These are phyloP conservation scores for Ammopiptanthus mongolicus DNA, from an alignment of 306 rosid species.

Conservation along the genomic window DNA sequence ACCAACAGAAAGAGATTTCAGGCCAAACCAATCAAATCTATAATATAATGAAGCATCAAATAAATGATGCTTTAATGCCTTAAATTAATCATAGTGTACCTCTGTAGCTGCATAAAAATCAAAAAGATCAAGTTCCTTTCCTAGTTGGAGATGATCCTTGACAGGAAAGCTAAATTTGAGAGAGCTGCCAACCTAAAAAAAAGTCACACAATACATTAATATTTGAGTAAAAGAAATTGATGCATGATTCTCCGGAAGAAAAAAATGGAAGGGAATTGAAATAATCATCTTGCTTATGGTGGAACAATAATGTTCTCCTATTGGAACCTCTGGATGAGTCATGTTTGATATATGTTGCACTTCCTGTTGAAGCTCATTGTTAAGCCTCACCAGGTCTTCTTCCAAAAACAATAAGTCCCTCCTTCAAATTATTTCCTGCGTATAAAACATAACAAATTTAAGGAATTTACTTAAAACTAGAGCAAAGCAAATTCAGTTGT, in stretches of 20 bases:
- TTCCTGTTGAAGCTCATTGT: constrained; percentile 80
- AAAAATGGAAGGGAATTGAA: background rate
- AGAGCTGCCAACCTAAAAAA: constrained; percentile 66
- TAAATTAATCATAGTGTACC: constrained; percentile 49
- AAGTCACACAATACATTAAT: constrained; percentile 12
- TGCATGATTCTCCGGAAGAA: background rate
- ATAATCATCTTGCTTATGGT: constrained; percentile 52
- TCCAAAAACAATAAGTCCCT: constrained; percentile 66
- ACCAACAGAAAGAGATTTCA: constrained; percentile 23
- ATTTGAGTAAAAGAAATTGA: constrained; percentile 10
- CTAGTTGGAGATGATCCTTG: constrained; percentile 91
- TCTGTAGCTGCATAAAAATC: constrained; percentile 95
- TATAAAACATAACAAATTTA: background rate
- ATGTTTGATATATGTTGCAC: constrained; percentile 80
- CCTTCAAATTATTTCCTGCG: constrained; percentile 89
- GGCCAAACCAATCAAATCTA: background rate
- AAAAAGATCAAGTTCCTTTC: constrained; percentile 81
- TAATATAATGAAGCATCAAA: constrained; percentile 7
- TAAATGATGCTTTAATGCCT: constrained; percentile 22
- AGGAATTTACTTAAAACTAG: background rate
- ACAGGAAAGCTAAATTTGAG: constrained; percentile 61
- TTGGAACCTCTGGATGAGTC: constrained; percentile 85
- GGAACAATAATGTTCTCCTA: constrained; percentile 85
- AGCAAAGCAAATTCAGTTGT: background rate
- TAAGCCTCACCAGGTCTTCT: constrained; percentile 77